phyloP scores from a whole-genome alignment of 1,139 yeast species.

The Taphrina wiesneri region DNA sequence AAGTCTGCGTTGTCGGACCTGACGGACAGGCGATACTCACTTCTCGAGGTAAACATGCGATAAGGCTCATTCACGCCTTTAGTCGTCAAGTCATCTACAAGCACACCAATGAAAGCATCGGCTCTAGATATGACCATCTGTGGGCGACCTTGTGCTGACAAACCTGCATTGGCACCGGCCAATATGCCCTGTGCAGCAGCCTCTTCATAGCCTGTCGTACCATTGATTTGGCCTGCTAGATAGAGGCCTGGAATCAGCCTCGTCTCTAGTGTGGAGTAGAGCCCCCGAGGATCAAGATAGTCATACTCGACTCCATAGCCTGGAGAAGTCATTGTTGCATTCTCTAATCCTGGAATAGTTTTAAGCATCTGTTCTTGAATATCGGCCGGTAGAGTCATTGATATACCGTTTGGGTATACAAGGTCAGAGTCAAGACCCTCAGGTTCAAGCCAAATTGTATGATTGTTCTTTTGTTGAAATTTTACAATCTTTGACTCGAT shows the following conservation, averaged over 20 bases:
- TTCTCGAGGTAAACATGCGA: constrained; percentile 94
- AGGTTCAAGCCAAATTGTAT: constrained; percentile 92
- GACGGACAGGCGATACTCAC: constrained; percentile 85
- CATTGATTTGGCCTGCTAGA: constrained; percentile 96
- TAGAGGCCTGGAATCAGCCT: constrained; percentile 74
- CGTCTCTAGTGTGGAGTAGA: constrained; percentile 75
- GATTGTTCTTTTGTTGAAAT: constrained; percentile 73
- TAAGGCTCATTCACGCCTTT: constrained; percentile 98
- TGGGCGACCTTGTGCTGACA: constrained; percentile 49
- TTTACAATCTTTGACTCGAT: constrained; percentile 84
- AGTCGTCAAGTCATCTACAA: constrained; percentile 89
- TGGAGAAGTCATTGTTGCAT: constrained; percentile 83
- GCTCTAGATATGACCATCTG: constrained; percentile 65
- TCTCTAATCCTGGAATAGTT: constrained; percentile 85
- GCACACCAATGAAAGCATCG: constrained; percentile 88
- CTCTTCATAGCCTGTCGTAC: constrained; percentile 98
- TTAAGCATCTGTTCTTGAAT: constrained; percentile 73
- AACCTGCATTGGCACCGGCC: constrained; percentile 93
- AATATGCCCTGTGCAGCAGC: constrained; percentile 88
- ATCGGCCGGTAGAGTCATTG: constrained; percentile 95
- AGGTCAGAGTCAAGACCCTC: constrained; percentile 81
- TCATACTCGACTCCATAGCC: constrained; percentile 99
- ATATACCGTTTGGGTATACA: constrained; percentile 91
- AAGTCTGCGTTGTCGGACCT: constrained; percentile 93
- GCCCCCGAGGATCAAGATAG: constrained; percentile 89